A percentile compares a stretch with the other conserved stretches of the same genome.
Evolutionary conservation across 371 early-diverging fungal genomes (phyloP).

Genomic region (Gilbertella persicaria): DNA sequence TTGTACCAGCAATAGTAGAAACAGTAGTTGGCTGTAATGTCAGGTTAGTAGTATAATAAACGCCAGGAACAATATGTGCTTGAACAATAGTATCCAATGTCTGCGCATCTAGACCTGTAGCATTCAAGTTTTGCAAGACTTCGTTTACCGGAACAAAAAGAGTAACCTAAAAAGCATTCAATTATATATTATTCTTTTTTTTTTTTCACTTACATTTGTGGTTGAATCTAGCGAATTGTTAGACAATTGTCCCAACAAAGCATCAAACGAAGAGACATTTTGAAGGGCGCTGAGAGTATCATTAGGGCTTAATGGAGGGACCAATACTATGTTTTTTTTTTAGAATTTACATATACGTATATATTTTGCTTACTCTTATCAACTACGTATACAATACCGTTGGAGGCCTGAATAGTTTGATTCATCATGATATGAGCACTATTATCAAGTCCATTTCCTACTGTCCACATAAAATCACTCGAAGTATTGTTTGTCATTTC

Average conservation of each 20-base stretch:
- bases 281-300: constrained; percentile 16
- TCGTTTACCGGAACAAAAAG: constrained; percentile 35
- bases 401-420: constrained; percentile 30
- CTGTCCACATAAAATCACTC: constrained; percentile 7
- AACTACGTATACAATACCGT: constrained; percentile 41
- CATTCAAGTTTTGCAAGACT: constrained; percentile 18
- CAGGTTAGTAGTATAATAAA: constrained; percentile 42
- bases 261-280: constrained; percentile 10
- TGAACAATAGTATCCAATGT: constrained; percentile 20
- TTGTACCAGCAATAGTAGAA: constrained; percentile 4
- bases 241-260: neutral
- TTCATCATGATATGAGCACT: constrained; percentile 25
- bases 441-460: constrained; percentile 17
- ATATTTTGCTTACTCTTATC: constrained; percentile 28
- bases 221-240: neutral
- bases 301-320: constrained; percentile 29
- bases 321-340: constrained; percentile 22
- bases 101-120: constrained; percentile 3
- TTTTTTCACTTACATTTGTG: constrained; percentile 1
- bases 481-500: constrained; percentile 3
- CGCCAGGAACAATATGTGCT: constrained; percentile 42
- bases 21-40: constrained; percentile 19
- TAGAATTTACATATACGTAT: neutral
- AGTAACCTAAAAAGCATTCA: constrained; percentile 22
- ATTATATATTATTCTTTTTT: neutral